Evolutionary conservation across 371 early-diverging fungal species (phyloP).

Genomic region (Mortierella sp.): DNA sequence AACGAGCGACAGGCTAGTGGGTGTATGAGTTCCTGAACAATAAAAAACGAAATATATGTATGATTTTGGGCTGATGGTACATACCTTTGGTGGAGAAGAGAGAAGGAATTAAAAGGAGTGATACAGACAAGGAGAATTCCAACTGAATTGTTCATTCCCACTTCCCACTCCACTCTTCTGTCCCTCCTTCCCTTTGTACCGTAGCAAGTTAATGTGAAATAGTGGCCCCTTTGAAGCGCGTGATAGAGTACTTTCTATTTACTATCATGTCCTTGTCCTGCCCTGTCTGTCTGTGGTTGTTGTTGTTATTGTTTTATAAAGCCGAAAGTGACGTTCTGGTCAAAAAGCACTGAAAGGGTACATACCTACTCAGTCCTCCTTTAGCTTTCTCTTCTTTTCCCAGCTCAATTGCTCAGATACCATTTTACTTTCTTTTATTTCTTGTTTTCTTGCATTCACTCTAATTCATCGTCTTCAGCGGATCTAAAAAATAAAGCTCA

Average conservation of each 20-base stretch:
- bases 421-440: conserved; percentile 1
- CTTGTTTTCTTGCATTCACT: not conserved
- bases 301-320: too few relatives aligned
- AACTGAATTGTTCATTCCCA: too few relatives aligned
- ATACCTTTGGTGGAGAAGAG: too few relatives aligned
- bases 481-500: not conserved
- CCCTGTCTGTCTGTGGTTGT: not conserved
- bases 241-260: not conserved
- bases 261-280: not conserved
- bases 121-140: too few relatives aligned
- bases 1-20: too few relatives aligned
- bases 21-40: too few relatives aligned
- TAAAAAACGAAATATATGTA: too few relatives aligned
- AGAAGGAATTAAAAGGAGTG: too few relatives aligned
- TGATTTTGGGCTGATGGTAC: too few relatives aligned
- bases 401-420: not conserved
- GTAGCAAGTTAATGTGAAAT: not conserved
- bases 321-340: not conserved
- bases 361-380: too few relatives aligned
- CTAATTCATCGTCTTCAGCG: not conserved
- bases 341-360: not conserved
- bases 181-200: too few relatives aligned
- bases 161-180: too few relatives aligned
- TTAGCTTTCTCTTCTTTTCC: not conserved
- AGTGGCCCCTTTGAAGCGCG: not conserved